Base-by-base conservation (phyloP, 306 rosid genomes). In the Cyamopsis tetragonoloba region DNA sequence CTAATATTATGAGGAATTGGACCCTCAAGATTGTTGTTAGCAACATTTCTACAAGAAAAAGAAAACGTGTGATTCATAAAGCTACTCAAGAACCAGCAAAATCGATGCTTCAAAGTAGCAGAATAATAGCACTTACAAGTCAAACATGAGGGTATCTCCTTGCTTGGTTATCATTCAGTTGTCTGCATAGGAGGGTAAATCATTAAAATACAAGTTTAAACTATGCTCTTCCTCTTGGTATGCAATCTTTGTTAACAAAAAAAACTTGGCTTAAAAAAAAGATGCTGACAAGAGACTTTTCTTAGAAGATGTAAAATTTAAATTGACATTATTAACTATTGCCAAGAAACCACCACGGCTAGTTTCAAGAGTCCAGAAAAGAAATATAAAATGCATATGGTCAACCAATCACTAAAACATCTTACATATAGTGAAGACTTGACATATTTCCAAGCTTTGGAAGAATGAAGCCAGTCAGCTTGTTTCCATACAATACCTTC, bases 401-500 rank as follows among this genome's bases (percentile, higher is more conserved):
- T n/a, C n/a, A n/a, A n/a, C n/a, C n/a, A n/a, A n/a, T n/a, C n/a
- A n/a, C n/a, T n/a, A n/a, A n/a, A n/a, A n/a, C n/a, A 23, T 60
- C 82, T 23, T 85, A 88, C 95, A 88, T 44, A 66, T 88, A 88
- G 71, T 88, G 95, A 38, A 88, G 95, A 71, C 81, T 84, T 7
- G 82, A 43, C 95, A 88, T 88, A 57, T 83, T 86, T 55, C 95
- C 95, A 0, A 88, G 91, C 84, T 85, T 89, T 0, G 84, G 79
- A 7, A 91, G 91, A 57, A 88, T 85, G 18, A 74, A 34, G 24
- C 95, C 95, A 14, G 84, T 81, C 61, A 88, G 83, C 81, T 77
- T 88, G 81, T 88, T 88, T 15, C 87, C 80, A 48, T 88, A 91
- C 87, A 88, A 80, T 88, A 88, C 87, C 95, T 88, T 34, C 13